Evolutionary conservation across 306 rosid species (phyloP).

Genomic region (Inga oerstediana): DNA sequence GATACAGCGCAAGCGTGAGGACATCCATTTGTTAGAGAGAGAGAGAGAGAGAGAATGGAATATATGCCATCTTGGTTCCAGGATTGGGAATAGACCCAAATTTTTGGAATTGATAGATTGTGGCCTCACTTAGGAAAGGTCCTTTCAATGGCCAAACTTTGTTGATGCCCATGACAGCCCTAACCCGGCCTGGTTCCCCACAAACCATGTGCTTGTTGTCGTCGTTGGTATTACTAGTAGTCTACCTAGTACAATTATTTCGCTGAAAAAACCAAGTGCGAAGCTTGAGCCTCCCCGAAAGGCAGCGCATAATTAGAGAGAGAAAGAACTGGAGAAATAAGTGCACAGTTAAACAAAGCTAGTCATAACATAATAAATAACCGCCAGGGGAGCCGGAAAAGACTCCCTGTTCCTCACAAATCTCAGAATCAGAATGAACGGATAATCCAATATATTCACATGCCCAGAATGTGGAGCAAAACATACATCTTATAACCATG

Average conservation of each 20-base stretch:
- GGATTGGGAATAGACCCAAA: neutral
- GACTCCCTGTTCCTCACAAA: constrained; percentile 34
- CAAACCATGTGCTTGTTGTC: neutral
- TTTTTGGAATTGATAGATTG: neutral
- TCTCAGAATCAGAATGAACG: constrained; percentile 33
- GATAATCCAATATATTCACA: constrained; percentile 33
- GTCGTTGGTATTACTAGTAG: neutral
- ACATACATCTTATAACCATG: constrained; percentile 40
- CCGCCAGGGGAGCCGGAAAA: constrained; percentile 1
- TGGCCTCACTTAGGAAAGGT: neutral
- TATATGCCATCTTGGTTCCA: neutral
- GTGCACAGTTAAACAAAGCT: constrained; percentile 24
- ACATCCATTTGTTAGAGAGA: neutral
- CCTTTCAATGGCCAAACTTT: neutral
- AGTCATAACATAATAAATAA: constrained; percentile 18
- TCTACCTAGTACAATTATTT: neutral
- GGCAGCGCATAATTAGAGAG: neutral
- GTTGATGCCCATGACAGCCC: neutral
- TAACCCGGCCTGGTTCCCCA: neutral
- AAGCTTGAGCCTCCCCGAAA: neutral
- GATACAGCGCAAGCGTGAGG: neutral
- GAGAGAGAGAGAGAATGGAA: neutral
- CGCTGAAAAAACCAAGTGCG: neutral
- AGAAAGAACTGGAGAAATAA: neutral
- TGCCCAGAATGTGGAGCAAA: constrained; percentile 31